A percentile compares a stretch with the other conserved stretches of the same genome.
Evolutionary conservation across 768 basidiomycete genomes (phyloP).

Genomic region (Galerina sulciceps): DNA sequence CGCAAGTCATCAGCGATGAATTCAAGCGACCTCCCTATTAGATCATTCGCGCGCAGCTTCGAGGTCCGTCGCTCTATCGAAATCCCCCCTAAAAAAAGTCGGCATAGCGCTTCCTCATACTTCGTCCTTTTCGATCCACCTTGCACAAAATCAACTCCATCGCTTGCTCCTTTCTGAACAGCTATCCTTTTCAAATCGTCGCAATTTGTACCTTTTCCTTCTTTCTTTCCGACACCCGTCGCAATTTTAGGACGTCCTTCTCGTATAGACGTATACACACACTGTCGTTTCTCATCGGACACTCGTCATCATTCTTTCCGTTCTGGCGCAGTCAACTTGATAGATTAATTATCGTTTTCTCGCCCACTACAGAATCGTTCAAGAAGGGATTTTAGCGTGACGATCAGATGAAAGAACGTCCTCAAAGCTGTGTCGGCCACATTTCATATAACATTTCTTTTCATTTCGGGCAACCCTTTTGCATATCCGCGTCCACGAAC

Average conservation of each 20-base stretch:
- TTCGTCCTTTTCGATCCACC: conserved; percentile 4
- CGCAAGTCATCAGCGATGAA: conserved; percentile 60
- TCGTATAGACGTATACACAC: conserved; percentile 6
- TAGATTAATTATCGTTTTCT: conserved; percentile 1
- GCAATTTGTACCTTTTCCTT: conserved; percentile 5
- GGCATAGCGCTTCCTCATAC: conserved; percentile 11
- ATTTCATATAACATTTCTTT: not conserved
- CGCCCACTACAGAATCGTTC: not conserved
- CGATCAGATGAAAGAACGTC: conserved; percentile 2
- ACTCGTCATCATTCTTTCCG: conserved; percentile 12
- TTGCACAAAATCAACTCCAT: conserved; percentile 13
- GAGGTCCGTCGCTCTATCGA: not conserved
- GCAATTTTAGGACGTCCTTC: conserved; percentile 4
- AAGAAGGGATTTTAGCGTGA: not conserved
- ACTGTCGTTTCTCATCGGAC: conserved; percentile 10
- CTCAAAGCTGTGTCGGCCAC: not conserved
- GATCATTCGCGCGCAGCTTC: not conserved
- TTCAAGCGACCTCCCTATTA: conserved; percentile 64
- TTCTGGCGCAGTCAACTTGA: conserved; percentile 7
- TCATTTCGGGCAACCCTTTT: not conserved
- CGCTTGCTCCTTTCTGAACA: conserved; percentile 6
- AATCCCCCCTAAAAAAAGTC: conserved; percentile 11
- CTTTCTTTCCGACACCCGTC: conserved; percentile 2
- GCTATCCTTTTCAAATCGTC: conserved; percentile 3
- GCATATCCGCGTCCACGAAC: not conserved